Percentiles rank a stretch among this genome's conserved stretches.
Conservation (phyloP, 225 moss, liverwort and hornwort genomes). For the Polytrichum commune region DNA sequence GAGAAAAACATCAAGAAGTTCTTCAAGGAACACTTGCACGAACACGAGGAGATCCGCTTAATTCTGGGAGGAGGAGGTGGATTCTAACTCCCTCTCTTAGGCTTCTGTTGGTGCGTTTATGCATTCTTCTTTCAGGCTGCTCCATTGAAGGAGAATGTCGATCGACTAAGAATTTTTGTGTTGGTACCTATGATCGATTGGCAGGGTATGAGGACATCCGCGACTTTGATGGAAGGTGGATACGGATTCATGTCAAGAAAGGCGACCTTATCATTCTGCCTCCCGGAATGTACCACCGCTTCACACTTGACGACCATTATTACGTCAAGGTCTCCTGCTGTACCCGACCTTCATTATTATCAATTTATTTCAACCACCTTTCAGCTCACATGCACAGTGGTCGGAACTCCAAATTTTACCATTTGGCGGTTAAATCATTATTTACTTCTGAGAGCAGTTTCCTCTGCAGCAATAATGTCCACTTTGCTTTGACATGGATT, state of each 20-base stretch:
- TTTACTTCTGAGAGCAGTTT: not conserved
- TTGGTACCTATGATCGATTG: not conserved
- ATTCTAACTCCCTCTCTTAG: not conserved
- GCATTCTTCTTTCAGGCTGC: not conserved
- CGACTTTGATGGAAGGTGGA: conserved; percentile 67
- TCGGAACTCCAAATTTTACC: not conserved
- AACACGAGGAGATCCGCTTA: conserved; percentile 66
- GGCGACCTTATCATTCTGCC: conserved; percentile 67
- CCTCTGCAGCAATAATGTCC: not conserved
- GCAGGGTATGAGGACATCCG: conserved; percentile 67
- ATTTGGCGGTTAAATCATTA: not conserved
- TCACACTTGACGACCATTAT: conserved; percentile 52
- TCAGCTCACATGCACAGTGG: not conserved
- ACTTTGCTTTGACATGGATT: not conserved
- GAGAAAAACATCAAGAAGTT: conserved; percentile 55
- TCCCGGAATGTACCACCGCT: conserved; percentile 71
- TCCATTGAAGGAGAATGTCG: not conserved
- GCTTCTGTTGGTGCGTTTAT: not conserved
- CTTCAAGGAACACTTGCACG: conserved; percentile 70
- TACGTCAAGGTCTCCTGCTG: conserved; percentile 45
- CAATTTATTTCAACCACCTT: not conserved
- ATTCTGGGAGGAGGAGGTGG: conserved; percentile 57
- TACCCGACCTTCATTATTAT: not conserved
- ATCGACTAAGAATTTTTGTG: not conserved
- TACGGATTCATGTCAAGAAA: conserved; percentile 53